Conservation (phyloP, 768 basidiomycete species). For the Filobasidium wieringae region DNA sequence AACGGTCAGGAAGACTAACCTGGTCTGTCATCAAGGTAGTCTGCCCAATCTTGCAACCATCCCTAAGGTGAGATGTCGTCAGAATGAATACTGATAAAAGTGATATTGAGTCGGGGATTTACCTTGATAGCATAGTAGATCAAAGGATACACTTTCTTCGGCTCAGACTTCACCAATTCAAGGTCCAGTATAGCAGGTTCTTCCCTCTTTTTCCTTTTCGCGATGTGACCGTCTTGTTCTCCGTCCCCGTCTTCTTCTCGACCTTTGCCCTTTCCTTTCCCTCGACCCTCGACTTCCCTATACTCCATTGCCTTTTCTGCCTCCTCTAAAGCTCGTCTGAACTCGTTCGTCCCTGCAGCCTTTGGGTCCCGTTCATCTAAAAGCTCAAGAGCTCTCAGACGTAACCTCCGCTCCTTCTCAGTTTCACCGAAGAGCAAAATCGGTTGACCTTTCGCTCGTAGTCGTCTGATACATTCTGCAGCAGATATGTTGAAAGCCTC, state of each 20-base stretch:
- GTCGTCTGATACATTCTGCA: constrained; percentile 76
- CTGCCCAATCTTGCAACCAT: constrained; percentile 89
- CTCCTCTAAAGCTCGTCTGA: constrained; percentile 47
- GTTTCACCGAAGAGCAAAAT: constrained; percentile 88
- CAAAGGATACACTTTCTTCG: constrained; percentile 88
- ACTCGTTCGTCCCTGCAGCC: constrained; percentile 58
- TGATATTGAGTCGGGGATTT: constrained; percentile 7
- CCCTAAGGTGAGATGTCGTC: constrained; percentile 38
- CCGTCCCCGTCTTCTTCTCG: constrained; percentile 4
- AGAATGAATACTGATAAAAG: neutral
- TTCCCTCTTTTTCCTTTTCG: constrained; percentile 16
- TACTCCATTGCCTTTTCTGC: constrained; percentile 49
- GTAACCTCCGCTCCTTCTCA: constrained; percentile 81
- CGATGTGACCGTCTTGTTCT: constrained; percentile 2
- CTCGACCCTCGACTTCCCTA: constrained; percentile 50
- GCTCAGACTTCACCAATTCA: constrained; percentile 70
- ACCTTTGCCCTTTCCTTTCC: neutral
- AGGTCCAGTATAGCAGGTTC: constrained; percentile 61
- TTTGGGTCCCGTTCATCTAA: constrained; percentile 56
- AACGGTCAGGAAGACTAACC: constrained; percentile 44
- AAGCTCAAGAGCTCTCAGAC: constrained; percentile 83
- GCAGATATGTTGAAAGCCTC: constrained; percentile 76
- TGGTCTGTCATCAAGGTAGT: constrained; percentile 84
- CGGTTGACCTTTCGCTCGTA: constrained; percentile 84
- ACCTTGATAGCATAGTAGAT: constrained; percentile 89